These are phyloP conservation scores for Penicillium sp. DNA, from an alignment of 2,329 filamentous ascomycete genomes.

Conservation along the genomic window DNA sequence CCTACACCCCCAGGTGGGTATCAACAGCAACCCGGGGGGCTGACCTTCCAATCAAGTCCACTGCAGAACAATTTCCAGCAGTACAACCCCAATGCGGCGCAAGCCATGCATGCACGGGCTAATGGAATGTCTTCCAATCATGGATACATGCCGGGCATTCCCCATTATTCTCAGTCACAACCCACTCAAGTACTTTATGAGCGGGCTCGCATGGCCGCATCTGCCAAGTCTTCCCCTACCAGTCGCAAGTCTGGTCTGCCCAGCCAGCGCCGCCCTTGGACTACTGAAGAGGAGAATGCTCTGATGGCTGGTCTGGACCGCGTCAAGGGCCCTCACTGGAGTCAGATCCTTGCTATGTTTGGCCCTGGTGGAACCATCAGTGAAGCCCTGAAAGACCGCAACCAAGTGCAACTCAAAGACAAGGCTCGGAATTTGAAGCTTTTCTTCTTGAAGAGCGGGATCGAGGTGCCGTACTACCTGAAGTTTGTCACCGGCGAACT, in stretches of 20 bases:
- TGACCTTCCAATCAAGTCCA: constrained; percentile 42
- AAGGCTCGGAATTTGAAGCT: constrained; percentile 87
- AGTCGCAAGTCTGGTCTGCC: constrained; percentile 53
- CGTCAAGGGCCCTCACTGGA: constrained; percentile 90
- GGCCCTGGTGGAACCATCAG: constrained; percentile 75
- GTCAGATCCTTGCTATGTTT: constrained; percentile 81
- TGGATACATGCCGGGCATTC: constrained; percentile 46
- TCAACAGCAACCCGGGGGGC: constrained; percentile 31
- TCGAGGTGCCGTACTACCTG: constrained; percentile 84
- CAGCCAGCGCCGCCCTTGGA: constrained; percentile 73
- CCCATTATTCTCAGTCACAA: constrained; percentile 48
- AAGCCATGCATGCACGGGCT: constrained; percentile 29
- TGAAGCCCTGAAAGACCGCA: constrained; percentile 80
- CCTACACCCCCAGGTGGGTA: constrained; percentile 37
- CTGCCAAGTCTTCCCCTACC: constrained; percentile 54
- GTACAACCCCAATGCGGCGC: constrained; percentile 37
- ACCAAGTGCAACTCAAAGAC: constrained; percentile 88
- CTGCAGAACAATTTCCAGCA: constrained; percentile 44
- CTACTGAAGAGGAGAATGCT: constrained; percentile 82
- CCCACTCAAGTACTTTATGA: constrained; percentile 59
- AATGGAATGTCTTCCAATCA: constrained; percentile 40
- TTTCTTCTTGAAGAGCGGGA: constrained; percentile 87
- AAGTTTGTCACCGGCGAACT: constrained; percentile 86
- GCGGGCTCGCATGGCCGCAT: constrained; percentile 55
- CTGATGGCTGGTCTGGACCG: constrained; percentile 83